Percentiles rank a stretch among this genome's conserved stretches.
phyloP scores from a whole-genome alignment of 2,329 filamentous ascomycete species.

The Cytospora piceae region DNA sequence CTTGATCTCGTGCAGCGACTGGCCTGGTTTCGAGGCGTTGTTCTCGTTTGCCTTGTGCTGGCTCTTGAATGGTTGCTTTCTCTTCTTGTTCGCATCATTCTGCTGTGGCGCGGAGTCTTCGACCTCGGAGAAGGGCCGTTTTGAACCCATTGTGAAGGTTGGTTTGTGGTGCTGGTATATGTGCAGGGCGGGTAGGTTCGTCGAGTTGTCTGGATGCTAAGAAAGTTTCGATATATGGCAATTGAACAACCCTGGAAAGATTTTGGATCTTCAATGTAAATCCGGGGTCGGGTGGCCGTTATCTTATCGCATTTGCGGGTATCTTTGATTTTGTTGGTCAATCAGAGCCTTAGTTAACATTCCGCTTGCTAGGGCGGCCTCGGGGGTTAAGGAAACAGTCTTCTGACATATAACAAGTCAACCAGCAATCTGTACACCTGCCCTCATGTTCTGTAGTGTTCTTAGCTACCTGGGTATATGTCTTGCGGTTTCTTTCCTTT shows the following conservation, averaged over 20 bases:
- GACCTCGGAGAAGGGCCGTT: conserved; percentile 37
- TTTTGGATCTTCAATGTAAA: conserved; percentile 1
- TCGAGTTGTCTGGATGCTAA: not conserved
- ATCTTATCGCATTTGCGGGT: conserved; percentile 16
- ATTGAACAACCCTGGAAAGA: not conserved
- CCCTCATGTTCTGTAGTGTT: no score
- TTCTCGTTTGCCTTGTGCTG: conserved; percentile 48
- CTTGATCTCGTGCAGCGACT: conserved; percentile 52
- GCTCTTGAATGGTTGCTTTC: conserved; percentile 41
- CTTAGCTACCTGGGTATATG: no score
- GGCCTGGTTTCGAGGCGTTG: conserved; percentile 49
- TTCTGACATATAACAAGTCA: no score
- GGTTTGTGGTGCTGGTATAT: not conserved
- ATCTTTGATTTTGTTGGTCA: not conserved
- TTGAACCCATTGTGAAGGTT: conserved; percentile 37
- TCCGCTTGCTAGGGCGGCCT: no score
- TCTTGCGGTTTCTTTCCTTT: no score
- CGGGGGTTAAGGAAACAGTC: no score
- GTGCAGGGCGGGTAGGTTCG: not conserved
- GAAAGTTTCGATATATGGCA: not conserved
- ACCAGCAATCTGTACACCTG: no score
- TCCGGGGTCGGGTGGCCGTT: conserved; percentile 1
- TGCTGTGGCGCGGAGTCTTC: conserved; percentile 31
- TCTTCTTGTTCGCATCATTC: conserved; percentile 32
- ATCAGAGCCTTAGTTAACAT: not conserved